These are phyloP conservation scores for Amanita rubescens DNA, from an alignment of 768 basidiomycete species.

Conservation along the genomic window DNA sequence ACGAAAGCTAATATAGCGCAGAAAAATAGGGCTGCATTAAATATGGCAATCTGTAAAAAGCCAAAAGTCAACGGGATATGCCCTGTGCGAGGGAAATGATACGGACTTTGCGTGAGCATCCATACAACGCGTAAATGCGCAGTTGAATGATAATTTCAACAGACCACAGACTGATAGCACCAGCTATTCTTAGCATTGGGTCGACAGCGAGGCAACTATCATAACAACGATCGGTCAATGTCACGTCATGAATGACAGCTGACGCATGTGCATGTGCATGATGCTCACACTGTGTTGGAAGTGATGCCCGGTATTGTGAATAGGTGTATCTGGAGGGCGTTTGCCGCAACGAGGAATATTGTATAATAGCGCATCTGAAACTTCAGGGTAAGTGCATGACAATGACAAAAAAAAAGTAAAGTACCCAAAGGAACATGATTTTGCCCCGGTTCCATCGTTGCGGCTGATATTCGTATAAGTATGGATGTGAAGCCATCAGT, in stretches of 20 bases:
- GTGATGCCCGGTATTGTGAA: constrained; percentile 32
- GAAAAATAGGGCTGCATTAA: constrained; percentile 33
- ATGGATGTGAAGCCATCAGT: not conserved
- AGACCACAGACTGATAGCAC: constrained; percentile 39
- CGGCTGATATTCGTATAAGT: constrained; percentile 9
- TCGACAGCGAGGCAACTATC: constrained; percentile 37
- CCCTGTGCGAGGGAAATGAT: no score
- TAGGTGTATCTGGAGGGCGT: constrained; percentile 37
- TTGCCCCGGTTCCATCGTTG: constrained; percentile 28
- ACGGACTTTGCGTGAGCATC: constrained; percentile 25
- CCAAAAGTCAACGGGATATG: no score
- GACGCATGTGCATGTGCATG: not conserved
- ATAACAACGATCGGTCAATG: not conserved
- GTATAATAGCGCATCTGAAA: constrained; percentile 41
- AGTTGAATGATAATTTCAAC: constrained; percentile 44
- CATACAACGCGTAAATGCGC: constrained; percentile 35
- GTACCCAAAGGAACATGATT: constrained; percentile 37
- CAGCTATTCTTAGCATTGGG: constrained; percentile 33
- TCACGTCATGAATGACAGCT: not conserved
- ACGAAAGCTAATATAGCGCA: constrained; percentile 35
- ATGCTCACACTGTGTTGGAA: constrained; percentile 28
- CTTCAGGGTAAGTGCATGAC: not conserved
- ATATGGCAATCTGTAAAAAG: constrained; percentile 24
- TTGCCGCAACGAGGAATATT: constrained; percentile 34
- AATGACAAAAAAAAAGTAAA: not conserved